A percentile compares a stretch with the other conserved stretches of the same genome.
Conservation (phyloP, 2,329 filamentous ascomycete species). For the Nothomitra cinnamomea region DNA sequence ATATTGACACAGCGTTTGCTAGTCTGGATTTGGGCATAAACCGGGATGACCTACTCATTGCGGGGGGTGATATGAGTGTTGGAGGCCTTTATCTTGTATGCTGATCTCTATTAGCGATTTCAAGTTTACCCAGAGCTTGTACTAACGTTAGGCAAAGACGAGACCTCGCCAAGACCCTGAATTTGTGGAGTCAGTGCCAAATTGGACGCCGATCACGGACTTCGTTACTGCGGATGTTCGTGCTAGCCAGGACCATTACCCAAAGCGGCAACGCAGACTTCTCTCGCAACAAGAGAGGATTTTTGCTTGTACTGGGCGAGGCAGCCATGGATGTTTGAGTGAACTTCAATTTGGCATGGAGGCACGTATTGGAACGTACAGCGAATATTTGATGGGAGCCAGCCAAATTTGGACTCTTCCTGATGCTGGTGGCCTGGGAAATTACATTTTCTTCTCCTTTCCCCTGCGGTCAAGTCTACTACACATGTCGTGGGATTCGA, state of each 20-base stretch:
- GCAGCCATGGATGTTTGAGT: slow-evolving; percentile 42
- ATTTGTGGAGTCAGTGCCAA: slow-evolving; percentile 43
- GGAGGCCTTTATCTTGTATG: slow-evolving; percentile 60
- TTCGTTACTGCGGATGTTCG: slow-evolving; percentile 10
- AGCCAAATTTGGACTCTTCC: slow-evolving; percentile 28
- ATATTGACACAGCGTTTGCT: slow-evolving; percentile 68
- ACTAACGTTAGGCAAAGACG: slow-evolving; percentile 25
- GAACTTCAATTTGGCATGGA: slow-evolving; percentile 55
- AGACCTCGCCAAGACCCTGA: slow-evolving; percentile 36
- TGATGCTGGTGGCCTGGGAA: slow-evolving; percentile 17
- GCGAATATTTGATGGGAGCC: slow-evolving; percentile 22
- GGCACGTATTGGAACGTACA: slow-evolving; percentile 39
- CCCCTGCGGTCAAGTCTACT: slow-evolving; percentile 25
- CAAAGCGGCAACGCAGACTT: slow-evolving; percentile 17
- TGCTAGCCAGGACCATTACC: slow-evolving; percentile 17
- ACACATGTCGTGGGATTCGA: slow-evolving; percentile 22
- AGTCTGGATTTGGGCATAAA: slow-evolving; percentile 45
- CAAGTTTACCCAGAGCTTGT: slow-evolving; percentile 3
- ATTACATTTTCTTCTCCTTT: slow-evolving; percentile 16
- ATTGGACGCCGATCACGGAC: slow-evolving; percentile 42
- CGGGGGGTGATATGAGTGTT: slow-evolving; percentile 60
- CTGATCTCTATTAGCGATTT: slow-evolving; percentile 5
- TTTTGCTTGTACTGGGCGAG: slow-evolving; percentile 50
- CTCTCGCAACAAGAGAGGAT: slow-evolving; percentile 33
- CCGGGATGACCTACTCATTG: slow-evolving; percentile 60